phyloP scores from a whole-genome alignment of 2,329 filamentous ascomycete species.

The Neofusicoccum laricinum region DNA sequence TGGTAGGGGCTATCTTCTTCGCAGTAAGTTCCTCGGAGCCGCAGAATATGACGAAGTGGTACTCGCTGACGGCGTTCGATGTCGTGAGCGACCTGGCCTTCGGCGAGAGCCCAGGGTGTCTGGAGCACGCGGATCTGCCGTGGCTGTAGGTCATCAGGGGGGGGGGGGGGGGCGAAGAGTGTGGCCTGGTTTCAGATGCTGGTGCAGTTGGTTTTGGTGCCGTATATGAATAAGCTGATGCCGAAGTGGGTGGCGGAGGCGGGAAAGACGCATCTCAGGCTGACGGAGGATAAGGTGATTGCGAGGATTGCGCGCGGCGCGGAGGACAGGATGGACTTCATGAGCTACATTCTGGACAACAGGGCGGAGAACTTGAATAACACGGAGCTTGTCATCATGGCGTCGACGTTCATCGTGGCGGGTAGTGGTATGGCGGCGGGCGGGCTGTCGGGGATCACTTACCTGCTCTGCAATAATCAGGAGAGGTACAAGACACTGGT shows the following conservation, averaged over 20 bases:
- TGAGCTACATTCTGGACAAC: neutral
- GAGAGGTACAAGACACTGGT: neutral
- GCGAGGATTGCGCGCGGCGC: neutral
- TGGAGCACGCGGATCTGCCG: slow-evolving; percentile 17
- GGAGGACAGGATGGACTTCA: neutral
- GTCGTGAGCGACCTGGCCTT: slow-evolving; percentile 26
- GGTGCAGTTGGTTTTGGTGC: neutral
- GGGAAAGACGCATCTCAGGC: neutral
- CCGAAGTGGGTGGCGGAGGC: neutral
- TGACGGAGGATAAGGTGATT: neutral
- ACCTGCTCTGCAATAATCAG: slow-evolving; percentile 28
- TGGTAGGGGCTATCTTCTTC: neutral
- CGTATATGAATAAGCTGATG: neutral
- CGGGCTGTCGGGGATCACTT: slow-evolving; percentile 35
- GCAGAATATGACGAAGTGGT: neutral
- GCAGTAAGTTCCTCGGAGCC: neutral
- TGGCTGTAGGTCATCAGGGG: neutral
- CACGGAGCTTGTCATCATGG: neutral
- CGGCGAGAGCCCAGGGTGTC: slow-evolving; percentile 26
- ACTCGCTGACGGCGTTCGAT: neutral
- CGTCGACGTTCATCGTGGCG: slow-evolving; percentile 25
- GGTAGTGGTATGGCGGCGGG: slow-evolving; percentile 43
- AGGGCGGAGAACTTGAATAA: neutral
- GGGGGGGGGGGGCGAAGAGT: neutral
- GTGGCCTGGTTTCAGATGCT: neutral